Conservation (phyloP, 768 basidiomycete species). For the Suillus fuscotomentosus region DNA sequence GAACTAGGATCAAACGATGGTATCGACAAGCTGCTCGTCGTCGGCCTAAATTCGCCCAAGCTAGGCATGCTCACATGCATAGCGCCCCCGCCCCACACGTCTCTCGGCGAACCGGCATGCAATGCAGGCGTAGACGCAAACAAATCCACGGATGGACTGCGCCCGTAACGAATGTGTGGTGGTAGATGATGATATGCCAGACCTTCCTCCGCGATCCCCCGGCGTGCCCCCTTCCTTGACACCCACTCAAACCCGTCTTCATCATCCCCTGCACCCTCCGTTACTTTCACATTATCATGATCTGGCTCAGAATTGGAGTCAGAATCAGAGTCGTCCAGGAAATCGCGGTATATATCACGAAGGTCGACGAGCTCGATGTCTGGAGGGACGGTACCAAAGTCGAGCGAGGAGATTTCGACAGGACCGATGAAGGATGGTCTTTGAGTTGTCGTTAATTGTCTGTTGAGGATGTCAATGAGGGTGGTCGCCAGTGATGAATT, state of each 20-base stretch:
- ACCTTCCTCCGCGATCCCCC: slow-evolving; percentile 48
- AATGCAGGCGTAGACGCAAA: slow-evolving; percentile 54
- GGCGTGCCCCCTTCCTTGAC: slow-evolving; percentile 57
- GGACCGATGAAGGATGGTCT: slow-evolving; percentile 97
- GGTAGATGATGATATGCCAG: slow-evolving; percentile 70
- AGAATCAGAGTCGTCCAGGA: slow-evolving; percentile 74
- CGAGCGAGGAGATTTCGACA: slow-evolving; percentile 79
- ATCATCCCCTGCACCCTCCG: slow-evolving; percentile 56
- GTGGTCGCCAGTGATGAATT: slow-evolving; percentile 66
- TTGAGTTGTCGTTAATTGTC: slow-evolving; percentile 63
- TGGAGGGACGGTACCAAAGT: slow-evolving; percentile 82
- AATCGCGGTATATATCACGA: slow-evolving; percentile 92
- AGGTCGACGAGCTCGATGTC: slow-evolving; percentile 90
- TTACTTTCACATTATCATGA: slow-evolving; percentile 42
- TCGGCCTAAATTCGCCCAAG: slow-evolving; percentile 35
- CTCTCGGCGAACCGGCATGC: slow-evolving; percentile 36
- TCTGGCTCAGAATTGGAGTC: slow-evolving; percentile 35
- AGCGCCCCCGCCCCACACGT: slow-evolving; percentile 40
- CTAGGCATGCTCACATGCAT: slow-evolving; percentile 35
- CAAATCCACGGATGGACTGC: slow-evolving; percentile 55
- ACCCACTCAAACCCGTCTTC: slow-evolving; percentile 88
- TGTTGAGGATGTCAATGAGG: slow-evolving; percentile 76
- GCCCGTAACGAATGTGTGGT: slow-evolving; percentile 69
- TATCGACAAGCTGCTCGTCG: slow-evolving; percentile 6
- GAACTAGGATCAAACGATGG: slow-evolving; percentile 22